Percentiles rank a stretch among this genome's conserved stretches.
Evolutionary conservation across 2,329 filamentous ascomycete species (phyloP).

Genomic region (Fusarium falciforme): DNA sequence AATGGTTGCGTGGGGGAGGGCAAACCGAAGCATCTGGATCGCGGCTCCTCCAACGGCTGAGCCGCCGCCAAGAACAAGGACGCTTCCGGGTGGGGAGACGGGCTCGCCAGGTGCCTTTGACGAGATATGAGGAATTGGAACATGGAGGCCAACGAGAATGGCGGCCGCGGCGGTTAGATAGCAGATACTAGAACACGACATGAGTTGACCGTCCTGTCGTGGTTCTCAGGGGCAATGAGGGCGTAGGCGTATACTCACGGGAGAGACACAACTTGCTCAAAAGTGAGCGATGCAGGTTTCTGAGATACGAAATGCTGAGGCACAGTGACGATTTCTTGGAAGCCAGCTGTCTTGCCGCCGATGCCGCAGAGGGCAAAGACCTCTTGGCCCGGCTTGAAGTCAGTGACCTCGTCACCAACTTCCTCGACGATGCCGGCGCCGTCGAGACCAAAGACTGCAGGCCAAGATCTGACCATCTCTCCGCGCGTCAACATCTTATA

Average conservation of each 20-base stretch:
- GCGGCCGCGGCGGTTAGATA: conserved; percentile 35
- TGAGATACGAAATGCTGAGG: conserved; percentile 34
- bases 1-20: conserved; percentile 26
- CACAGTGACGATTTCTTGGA: conserved; percentile 36
- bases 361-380: conserved; percentile 46
- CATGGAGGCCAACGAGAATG: conserved; percentile 29
- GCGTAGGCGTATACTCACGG: conserved; percentile 27
- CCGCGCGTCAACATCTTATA: conserved; percentile 34
- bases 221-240: neutral
- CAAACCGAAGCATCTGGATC: conserved; percentile 34
- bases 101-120: conserved; percentile 1
- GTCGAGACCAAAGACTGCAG: conserved; percentile 34
- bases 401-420: conserved; percentile 34
- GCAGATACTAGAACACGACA: conserved; percentile 25
- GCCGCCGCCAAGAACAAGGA: conserved; percentile 36
- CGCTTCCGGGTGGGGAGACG: neutral
- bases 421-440: conserved; percentile 37
- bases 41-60: conserved; percentile 34
- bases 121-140: conserved; percentile 32
- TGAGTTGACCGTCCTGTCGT: conserved; percentile 4
- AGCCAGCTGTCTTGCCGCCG: conserved; percentile 31
- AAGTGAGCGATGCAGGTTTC: conserved; percentile 22
- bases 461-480: conserved; percentile 32
- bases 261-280: conserved; percentile 31
- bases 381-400: conserved; percentile 52